Percentiles rank a stretch among this genome's conserved stretches.
phyloP scores from a whole-genome alignment of 2,329 filamentous ascomycete species.

The Diaporthe vaccinii region DNA sequence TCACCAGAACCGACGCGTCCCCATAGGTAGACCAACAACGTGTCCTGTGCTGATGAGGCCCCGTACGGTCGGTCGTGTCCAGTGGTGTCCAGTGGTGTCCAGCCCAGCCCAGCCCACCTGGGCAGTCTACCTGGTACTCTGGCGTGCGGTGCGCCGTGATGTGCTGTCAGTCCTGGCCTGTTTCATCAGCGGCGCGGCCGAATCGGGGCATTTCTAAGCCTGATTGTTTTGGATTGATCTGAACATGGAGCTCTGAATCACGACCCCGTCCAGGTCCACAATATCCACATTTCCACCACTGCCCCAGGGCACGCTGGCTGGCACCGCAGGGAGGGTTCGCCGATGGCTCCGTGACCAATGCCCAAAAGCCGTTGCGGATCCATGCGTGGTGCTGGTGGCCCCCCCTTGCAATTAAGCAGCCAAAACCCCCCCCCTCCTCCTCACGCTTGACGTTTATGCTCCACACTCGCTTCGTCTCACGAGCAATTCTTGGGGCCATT shows the following conservation, averaged over 20 bases:
- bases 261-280: conserved; percentile 25
- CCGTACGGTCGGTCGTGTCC: background rate
- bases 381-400: conserved; percentile 19
- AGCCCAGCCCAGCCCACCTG: background rate
- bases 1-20: conserved; percentile 12
- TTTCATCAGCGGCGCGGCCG: conserved; percentile 31
- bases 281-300: background rate
- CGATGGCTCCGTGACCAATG: conserved; percentile 22
- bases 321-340: conserved; percentile 1
- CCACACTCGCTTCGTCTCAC: conserved; percentile 40
- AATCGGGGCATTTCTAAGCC: conserved; percentile 28
- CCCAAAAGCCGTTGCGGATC: conserved; percentile 22
- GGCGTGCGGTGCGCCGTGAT: conserved; percentile 2
- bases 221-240: conserved; percentile 34
- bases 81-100: background rate
- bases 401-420: conserved; percentile 26
- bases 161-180: conserved; percentile 15
- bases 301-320: conserved; percentile 20
- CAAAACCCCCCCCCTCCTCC: conserved; percentile 1
- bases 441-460: conserved; percentile 37
- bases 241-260: conserved; percentile 34
- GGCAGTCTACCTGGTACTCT: background rate
- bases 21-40: background rate
- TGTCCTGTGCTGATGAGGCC: conserved; percentile 20
- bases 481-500: conserved; percentile 35